phyloP scores from a whole-genome alignment of 495 filamentous ascomycete genomes.

The Clohesyomyces aquaticus region DNA sequence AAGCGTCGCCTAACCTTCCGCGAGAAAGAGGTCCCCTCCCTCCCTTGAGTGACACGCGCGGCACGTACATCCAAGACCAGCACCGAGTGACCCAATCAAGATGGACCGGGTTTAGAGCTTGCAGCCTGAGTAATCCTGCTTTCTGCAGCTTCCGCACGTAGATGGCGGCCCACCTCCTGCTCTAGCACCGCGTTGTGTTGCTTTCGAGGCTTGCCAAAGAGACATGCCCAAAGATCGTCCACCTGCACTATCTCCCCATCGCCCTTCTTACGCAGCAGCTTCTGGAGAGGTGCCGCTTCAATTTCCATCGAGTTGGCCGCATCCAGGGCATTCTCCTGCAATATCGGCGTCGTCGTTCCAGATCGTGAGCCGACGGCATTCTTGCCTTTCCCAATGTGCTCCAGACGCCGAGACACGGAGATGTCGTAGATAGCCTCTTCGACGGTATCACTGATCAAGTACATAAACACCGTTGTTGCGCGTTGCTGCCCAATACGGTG shows the following conservation, averaged over 20 bases:
- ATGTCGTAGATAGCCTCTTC: constrained; percentile 89
- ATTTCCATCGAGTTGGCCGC: constrained; percentile 82
- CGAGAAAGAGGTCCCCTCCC: too few relatives aligned
- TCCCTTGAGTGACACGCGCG: too few relatives aligned
- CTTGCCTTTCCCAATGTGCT: constrained; percentile 65
- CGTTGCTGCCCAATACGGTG: constrained; percentile 90
- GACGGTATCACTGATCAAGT: constrained; percentile 83
- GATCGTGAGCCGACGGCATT: constrained; percentile 31
- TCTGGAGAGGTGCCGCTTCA: constrained; percentile 66
- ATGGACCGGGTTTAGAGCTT: not conserved
- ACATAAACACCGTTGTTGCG: constrained; percentile 92
- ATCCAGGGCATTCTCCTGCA: constrained; percentile 67
- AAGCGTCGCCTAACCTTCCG: too few relatives aligned
- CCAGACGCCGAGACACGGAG: constrained; percentile 74
- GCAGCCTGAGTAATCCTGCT: constrained; percentile 17
- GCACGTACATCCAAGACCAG: too few relatives aligned
- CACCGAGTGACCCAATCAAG: constrained; percentile 10
- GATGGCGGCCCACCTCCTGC: constrained; percentile 40
- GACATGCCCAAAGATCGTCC: constrained; percentile 85
- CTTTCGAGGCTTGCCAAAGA: constrained; percentile 59
- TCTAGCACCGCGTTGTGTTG: constrained; percentile 29
- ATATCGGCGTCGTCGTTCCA: constrained; percentile 41
- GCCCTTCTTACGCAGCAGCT: constrained; percentile 68
- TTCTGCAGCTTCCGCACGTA: constrained; percentile 46
- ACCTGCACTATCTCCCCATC: constrained; percentile 82